Conservation (phyloP, 192 early-diverging fungal species). For the Coemansia sp. region DNA sequence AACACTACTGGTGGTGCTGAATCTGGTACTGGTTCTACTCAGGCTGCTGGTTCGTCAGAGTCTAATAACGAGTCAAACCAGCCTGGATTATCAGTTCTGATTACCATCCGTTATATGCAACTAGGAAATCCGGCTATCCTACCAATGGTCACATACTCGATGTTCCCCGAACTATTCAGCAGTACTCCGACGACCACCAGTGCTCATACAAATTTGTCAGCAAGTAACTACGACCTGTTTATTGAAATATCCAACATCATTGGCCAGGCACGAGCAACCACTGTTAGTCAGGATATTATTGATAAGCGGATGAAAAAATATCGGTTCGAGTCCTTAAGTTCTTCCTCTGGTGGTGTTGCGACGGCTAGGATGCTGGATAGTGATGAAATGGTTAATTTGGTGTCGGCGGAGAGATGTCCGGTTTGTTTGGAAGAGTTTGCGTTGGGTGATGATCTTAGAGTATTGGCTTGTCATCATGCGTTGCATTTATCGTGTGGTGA, state of each 20-base stretch:
- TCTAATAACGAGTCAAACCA: background rate
- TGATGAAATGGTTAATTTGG: conserved; percentile 13
- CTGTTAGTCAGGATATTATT: conserved; percentile 40
- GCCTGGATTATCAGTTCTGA: conserved; percentile 34
- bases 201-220: background rate
- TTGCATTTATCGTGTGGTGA: conserved; percentile 47
- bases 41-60: background rate
- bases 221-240: conserved; percentile 46
- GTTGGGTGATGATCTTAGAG: conserved; percentile 30
- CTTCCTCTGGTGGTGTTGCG: background rate
- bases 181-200: conserved; percentile 2
- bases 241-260: conserved; percentile 47
- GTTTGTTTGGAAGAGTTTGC: conserved; percentile 48
- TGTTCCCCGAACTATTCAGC: conserved; percentile 39
- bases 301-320: conserved; percentile 37
- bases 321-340: conserved; percentile 5
- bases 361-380: background rate
- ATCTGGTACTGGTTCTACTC: no score
- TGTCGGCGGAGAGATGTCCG: conserved; percentile 46
- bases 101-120: conserved; percentile 43
- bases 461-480: conserved; percentile 39
- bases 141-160: conserved; percentile 28
- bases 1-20: background rate
- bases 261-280: conserved; percentile 28
- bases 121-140: conserved; percentile 42